Conservation (phyloP, 2,329 filamentous ascomycete genomes). For the Microcyclosporella mali region DNA sequence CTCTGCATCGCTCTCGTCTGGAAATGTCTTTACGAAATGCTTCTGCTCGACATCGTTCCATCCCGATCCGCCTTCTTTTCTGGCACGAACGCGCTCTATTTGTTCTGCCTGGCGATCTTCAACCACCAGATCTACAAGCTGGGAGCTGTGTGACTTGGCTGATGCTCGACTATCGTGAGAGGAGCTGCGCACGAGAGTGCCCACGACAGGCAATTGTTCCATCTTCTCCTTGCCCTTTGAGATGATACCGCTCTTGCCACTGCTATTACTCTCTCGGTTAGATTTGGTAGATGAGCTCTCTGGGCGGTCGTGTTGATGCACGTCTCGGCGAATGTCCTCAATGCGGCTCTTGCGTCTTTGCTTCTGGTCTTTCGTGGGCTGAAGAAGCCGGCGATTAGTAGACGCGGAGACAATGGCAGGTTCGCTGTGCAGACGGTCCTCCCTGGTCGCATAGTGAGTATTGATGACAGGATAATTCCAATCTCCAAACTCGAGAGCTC, state of each 20-base stretch:
- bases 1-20: constrained; percentile 42
- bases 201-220: constrained; percentile 28
- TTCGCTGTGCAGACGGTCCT: constrained; percentile 54
- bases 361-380: constrained; percentile 47
- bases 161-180: constrained; percentile 37
- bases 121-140: constrained; percentile 61
- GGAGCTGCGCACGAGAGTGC: constrained; percentile 40
- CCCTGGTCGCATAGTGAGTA: constrained; percentile 65
- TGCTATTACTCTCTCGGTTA: constrained; percentile 14
- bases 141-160: constrained; percentile 51
- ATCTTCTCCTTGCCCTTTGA: constrained; percentile 26
- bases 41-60: constrained; percentile 53
- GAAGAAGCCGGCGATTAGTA: constrained; percentile 49
- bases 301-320: constrained; percentile 34
- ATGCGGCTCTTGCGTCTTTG: constrained; percentile 44
- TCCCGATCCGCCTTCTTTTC: constrained; percentile 56
- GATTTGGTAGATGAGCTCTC: constrained; percentile 33
- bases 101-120: constrained; percentile 59
- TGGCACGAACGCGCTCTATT: constrained; percentile 54
- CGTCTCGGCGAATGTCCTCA: constrained; percentile 37
- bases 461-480: constrained; percentile 98
- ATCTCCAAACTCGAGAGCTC: constrained; percentile 72
- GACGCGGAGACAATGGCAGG: constrained; percentile 51
- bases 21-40: constrained; percentile 50
- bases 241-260: constrained; percentile 27